Evolutionary conservation across 805 yeast genomes (phyloP), one percentile per base, ranked within the genome.

Genomic region (Cyberlindnera americana): DNA sequence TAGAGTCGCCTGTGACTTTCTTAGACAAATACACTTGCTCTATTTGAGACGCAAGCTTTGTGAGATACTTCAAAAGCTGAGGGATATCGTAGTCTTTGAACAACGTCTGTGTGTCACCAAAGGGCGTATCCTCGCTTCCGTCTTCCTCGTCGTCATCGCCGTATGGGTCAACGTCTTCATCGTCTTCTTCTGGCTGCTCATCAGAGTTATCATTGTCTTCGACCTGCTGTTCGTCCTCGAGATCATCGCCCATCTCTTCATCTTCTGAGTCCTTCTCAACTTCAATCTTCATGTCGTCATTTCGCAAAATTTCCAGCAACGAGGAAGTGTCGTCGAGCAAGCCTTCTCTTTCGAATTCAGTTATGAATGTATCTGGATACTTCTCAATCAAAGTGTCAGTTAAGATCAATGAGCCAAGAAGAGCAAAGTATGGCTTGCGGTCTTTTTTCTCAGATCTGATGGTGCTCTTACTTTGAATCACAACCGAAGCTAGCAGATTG

Each of bases 281-380:
- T 21, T 21, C 27, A 8, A 7, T n/a, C 6, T 25, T 12, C 14
- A n/a, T 57, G 5, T 50, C 49, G 8, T 19, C 16, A 12, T 19
- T 19, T 19, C 19, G 33, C 27, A 49, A 25, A 8, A 52, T 47
- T 19, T 59, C 61, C 9, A 63, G 38, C 4, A 77, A 59, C 0
- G 52, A 43, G 1, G 61, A 48, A 9, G 73, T 65, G 53, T 81
- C 86, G 14, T 70, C 60, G 4, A 81, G 56, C n/a, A 83, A 59
- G 0, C 96, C 96, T 52, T 87, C 95, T 40, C 84, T 72, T 50
- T 75, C 82, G 46, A 87, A 75, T 8, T 66, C 69, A 0, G 57
- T 51, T 6, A 78, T 52, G 40, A 74, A 79, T 1, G 58, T 43
- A 1, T 60, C 62, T 0, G 81, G 71, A 14, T 71, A 61, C 31